Base-by-base conservation (phyloP, 805 yeast genomes). In the Kodamaea neixiangensis region DNA sequence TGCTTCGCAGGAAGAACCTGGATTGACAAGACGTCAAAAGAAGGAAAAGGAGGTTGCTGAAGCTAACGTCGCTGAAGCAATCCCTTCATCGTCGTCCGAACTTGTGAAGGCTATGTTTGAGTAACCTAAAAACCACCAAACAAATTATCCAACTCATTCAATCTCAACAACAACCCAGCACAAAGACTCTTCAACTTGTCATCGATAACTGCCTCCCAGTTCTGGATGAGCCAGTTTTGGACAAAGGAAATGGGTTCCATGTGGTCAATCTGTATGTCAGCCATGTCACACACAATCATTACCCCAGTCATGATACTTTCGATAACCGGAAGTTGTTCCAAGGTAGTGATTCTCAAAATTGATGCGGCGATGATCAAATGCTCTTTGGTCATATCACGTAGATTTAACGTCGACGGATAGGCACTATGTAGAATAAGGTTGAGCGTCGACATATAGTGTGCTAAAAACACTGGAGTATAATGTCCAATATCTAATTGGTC, bases 361-460 rank as follows among this genome's bases (percentile, higher is more conserved):
- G 70, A 67, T 1, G 53, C 54, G 5, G 62, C 54, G n/a, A 81
- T 61, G 0, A 64, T 56, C 5, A 85, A 54, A 49, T 77, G 65
- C 54, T 86, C 91, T 2, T 67, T 61, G 1, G 80, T 71, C 89
- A 87, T 85, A 34, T 80, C 87, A 1, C 68, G 62, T 19, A 82
- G 60, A 41, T 80, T 77, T 1, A 67, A 55, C 0, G 81, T 67
- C 2, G 81, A 68, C 0, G 89, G 90, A 53, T 80, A 78, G 0
- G 87, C 82, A 46, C 82, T 69, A 48, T 80, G 81, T 17, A 85
- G 62, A 2, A 87, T 57, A n/a, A 86, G 59, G 0, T 82, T 74
- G 48, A 87, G 59, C 0, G 89, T 83, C 48, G 80, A 77, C 43
- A 87, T 57, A 62, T 75, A 86, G 60, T 87, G 92, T 0, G 81